phyloP scores from a whole-genome alignment of 2,329 filamentous ascomycete species.

The Ophiostoma perfectum region DNA sequence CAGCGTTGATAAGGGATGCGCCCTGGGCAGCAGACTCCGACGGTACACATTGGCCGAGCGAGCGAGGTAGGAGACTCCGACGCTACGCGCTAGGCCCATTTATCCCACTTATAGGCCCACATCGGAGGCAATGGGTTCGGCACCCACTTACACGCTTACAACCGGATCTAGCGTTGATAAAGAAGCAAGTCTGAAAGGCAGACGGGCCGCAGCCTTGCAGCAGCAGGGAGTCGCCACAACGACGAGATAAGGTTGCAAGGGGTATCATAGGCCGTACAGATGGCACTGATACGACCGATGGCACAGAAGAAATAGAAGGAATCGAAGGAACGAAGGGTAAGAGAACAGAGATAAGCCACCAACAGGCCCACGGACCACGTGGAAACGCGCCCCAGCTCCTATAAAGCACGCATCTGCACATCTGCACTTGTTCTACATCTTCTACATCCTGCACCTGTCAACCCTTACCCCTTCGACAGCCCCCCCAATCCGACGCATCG shows the following conservation, averaged over 20 bases:
- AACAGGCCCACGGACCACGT: not conserved
- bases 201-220: constrained; percentile 1
- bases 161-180: constrained; percentile 1
- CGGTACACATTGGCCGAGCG: not conserved
- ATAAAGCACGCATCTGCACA: constrained; percentile 3
- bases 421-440: not conserved
- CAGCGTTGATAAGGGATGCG: not conserved
- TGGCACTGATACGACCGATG: not conserved
- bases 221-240: not conserved
- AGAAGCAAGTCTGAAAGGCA: not conserved
- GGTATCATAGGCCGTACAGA: not conserved
- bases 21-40: not conserved
- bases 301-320: not conserved
- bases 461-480: not conserved
- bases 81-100: too few relatives aligned
- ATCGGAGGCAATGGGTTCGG: not conserved
- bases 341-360: not conserved
- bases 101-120: too few relatives aligned
- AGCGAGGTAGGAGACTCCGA: too few relatives aligned
- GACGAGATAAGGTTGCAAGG: not conserved
- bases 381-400: not conserved
- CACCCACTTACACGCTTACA: constrained; percentile 9
- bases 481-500: not conserved
- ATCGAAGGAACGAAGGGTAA: not conserved
- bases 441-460: not conserved